phyloP scores from a whole-genome alignment of 1,284 basidiomycete species.

The Ceraceosorus bombacis region DNA sequence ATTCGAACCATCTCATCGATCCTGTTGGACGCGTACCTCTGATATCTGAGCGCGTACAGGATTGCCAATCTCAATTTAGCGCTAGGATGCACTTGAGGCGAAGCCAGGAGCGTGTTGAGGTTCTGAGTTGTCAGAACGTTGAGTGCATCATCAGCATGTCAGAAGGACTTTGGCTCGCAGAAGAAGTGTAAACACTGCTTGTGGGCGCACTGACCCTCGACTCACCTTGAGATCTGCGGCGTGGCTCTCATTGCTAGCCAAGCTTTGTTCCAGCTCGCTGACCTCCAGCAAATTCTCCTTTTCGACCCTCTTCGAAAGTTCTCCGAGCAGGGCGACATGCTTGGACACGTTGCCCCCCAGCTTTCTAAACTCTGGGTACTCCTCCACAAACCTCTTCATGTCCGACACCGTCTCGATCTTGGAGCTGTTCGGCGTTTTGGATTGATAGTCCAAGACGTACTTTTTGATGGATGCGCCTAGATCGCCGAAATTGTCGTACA shows the following conservation, averaged over 20 bases:
- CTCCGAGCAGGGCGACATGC: conserved; percentile 92
- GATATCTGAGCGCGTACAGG: conserved; percentile 87
- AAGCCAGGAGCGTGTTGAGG: conserved; percentile 20
- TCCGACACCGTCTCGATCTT: conserved; percentile 91
- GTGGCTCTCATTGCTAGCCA: conserved; percentile 80
- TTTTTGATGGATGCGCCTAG: conserved; percentile 84
- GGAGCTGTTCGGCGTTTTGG: conserved; percentile 63
- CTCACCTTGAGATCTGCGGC: conserved; percentile 71
- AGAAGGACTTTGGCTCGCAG: too few species aligned
- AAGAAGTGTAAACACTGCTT: too few species aligned
- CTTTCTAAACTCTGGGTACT: conserved; percentile 94
- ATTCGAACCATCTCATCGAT: conserved; percentile 76
- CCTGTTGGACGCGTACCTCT: conserved; percentile 77
- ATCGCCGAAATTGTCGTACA: conserved; percentile 92
- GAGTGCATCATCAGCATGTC: too few species aligned
- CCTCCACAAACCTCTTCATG: conserved; percentile 71
- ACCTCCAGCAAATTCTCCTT: conserved; percentile 68
- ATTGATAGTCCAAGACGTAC: conserved; percentile 91
- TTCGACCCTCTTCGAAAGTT: conserved; percentile 82
- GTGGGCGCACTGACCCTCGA: not conserved
- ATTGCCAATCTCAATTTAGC: conserved; percentile 90
- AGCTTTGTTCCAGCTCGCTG: conserved; percentile 90
- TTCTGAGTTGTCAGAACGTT: not conserved
- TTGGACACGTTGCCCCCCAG: conserved; percentile 97
- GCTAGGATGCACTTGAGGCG: conserved; percentile 64